Evolutionary conservation across 1,284 basidiomycete genomes (phyloP), one percentile per base, ranked within the genome.

Genomic region (Limonomyces culmigenus): DNA sequence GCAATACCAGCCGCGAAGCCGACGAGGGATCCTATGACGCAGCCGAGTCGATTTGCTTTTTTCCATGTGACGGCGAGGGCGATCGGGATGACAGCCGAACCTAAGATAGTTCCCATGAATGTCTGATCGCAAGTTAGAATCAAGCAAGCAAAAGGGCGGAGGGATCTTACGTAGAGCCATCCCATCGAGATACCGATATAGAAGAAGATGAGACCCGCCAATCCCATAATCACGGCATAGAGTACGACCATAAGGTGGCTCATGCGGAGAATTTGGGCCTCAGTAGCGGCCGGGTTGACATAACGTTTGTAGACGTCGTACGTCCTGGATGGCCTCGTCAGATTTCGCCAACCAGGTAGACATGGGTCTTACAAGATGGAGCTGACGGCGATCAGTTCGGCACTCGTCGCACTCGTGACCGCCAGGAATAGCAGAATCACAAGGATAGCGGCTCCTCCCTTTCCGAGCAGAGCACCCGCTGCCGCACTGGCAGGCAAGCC

Each of bases 161-260:
- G 31, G 21, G 14, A 3, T 63, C 70, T 34, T 41, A 78, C 77
- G 49, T 85, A 86, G 36, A 86, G 70, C 79, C 79, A 88, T 12
- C 84, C 86, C 83, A 88, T 84, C 4, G 74, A 79, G 38, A 96
- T 74, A 3, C 87, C 86, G 41, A 88, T 86, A 49, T 85, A 87
- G 58, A 69, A 78, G 65, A 92, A 95, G 40, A 89, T 81, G 20
- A 83, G 57, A 0, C 87, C 91, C 2, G 85, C 75, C 11, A 86
- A 45, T 19, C 77, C 85, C 71, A 88, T 87, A 33, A 81, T 62
- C 25, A 91, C 39, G 0, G 79, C 79, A 52, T 81, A 92, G 23
- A 73, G 54, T 1, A 60, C 70, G 23, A 85, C 68, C 79, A 81
- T 38, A 39, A 30, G 17, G 25, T 34, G 18, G n/a, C 14, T 16